These are phyloP conservation scores for Blakeslea trispora DNA, from an alignment of 371 early-diverging fungal species.

Conservation along the genomic window DNA sequence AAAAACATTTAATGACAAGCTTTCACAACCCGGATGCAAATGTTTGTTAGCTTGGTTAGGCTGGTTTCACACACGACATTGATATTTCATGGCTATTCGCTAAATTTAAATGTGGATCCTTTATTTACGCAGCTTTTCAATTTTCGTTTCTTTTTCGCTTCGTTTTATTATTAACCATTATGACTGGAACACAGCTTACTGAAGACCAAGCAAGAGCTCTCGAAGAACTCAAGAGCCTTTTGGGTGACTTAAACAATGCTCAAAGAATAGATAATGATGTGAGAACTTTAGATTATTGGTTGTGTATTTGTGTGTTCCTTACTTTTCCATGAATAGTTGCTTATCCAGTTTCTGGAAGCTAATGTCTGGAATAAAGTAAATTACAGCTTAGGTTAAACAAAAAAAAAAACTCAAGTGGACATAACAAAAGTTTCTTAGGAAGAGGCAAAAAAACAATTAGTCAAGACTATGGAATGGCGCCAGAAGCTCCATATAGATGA, in stretches of 20 bases:
- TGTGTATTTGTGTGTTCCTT: neutral
- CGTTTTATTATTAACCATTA: neutral
- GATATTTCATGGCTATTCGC: too few relatives aligned
- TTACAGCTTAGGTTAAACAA: neutral
- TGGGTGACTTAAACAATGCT: neutral
- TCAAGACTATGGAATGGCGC: conserved; percentile 71
- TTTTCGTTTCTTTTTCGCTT: neutral
- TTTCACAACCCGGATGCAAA: too few relatives aligned
- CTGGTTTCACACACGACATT: too few relatives aligned
- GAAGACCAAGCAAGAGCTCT: neutral
- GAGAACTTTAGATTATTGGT: neutral
- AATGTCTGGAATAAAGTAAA: conserved; percentile 30
- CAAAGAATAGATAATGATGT: neutral
- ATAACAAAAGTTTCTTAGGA: conserved; percentile 28
- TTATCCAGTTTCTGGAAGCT: conserved; percentile 26
- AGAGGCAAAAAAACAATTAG: conserved; percentile 66
- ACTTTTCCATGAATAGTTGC: conserved; percentile 10
- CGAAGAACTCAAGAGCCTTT: neutral
- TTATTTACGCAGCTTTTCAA: neutral
- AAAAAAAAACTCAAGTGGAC: too few relatives aligned
- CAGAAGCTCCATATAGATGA: conserved; percentile 61
- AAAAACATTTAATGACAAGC: too few relatives aligned
- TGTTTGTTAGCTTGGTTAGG: too few relatives aligned
- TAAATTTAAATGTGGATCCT: too few relatives aligned
- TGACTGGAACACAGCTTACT: neutral